A percentile compares a stretch with the other conserved stretches of the same genome.
These are phyloP conservation scores for Evansstolkia leycettana DNA, from an alignment of 495 filamentous ascomycete species.

Conservation along the genomic window DNA sequence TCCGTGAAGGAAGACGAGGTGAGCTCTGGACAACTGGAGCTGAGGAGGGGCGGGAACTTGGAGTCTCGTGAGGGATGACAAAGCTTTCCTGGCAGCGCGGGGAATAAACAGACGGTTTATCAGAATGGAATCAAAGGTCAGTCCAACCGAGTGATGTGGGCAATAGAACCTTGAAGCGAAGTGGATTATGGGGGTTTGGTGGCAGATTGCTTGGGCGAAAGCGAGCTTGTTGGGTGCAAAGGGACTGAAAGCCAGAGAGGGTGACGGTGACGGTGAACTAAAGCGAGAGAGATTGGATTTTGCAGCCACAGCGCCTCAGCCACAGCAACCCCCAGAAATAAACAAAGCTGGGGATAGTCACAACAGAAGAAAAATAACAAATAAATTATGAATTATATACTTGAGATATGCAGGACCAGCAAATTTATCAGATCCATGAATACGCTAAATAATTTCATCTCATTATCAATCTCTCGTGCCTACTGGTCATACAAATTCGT, in stretches of 20 bases:
- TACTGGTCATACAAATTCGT: too few relatives aligned
- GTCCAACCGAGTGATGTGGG: too few relatives aligned
- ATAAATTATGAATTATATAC: too few relatives aligned
- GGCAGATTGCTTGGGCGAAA: constrained; percentile 4
- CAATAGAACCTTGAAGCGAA: too few relatives aligned
- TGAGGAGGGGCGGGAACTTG: constrained; percentile 17
- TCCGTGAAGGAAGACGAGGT: constrained; percentile 12
- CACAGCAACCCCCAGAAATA: background rate
- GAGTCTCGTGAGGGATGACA: constrained; percentile 27
- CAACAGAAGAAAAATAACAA: too few relatives aligned
- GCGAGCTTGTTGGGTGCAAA: constrained; percentile 7
- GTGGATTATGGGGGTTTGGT: background rate
- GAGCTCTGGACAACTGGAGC: constrained; percentile 13
- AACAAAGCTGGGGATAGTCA: too few relatives aligned
- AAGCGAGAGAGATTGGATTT: background rate
- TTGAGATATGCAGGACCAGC: too few relatives aligned
- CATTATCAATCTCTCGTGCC: too few relatives aligned
- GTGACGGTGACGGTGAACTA: constrained; percentile 9
- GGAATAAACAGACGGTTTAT: constrained; percentile 6
- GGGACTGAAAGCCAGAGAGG: too few relatives aligned
- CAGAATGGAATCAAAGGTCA: constrained; percentile 11
- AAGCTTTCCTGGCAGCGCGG: constrained; percentile 6
- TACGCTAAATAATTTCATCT: too few relatives aligned
- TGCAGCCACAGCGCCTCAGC: constrained; percentile 1
- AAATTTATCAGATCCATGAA: too few relatives aligned